Evolutionary conservation across 352 stramenopile genomes (phyloP), one percentile per base, ranked within the genome.

Genomic region (Globisporangium uncinulatum): DNA sequence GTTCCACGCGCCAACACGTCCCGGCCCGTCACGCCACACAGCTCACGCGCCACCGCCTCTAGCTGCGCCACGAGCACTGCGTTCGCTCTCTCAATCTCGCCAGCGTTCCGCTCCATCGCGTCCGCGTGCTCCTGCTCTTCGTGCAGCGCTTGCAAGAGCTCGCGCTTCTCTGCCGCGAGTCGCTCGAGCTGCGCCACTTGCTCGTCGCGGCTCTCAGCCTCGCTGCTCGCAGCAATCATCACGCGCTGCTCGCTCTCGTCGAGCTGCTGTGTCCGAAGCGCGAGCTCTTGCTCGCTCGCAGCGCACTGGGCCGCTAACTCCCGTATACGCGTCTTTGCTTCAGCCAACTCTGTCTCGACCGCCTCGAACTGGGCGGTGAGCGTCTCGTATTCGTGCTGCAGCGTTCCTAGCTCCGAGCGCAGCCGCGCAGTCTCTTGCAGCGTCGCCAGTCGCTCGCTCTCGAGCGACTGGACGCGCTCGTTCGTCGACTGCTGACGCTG

Each of bases 241-340:
- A 87, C 24, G 29, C 76, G 69, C 4, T 67, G 63, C 56, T 89
- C 73, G 14, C 81, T 61, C n/a, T 85, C 64, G 34, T 83, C 62
- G 9, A 71, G 34, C 36, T 71, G 63, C 4, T 57, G 51, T 45
- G 71, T 61, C 15, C 59, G 62, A 17, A 67, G 65, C 9, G 52
- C 50, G 2, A 76, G 58, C n/a, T 73, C 65, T 4, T 51, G 62
- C 41, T 77, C 69, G 5, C 49, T 56, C 7, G 32, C 44, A 1
- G 58, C 59, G 21, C 79, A 44, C 41, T 66, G 67, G 0, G 67
- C 58, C 31, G 71, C 67, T 29, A 66, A 77, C 14, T 83, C 59
- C 10, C 74, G 71, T 3, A 65, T 29, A 50, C 69, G 68, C 7
- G 59, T 65, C 8, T 64, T 65, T 42, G 86, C 76, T 9, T 74